phyloP scores from a whole-genome alignment of 768 basidiomycete genomes.

The Leccinum boreale region DNA sequence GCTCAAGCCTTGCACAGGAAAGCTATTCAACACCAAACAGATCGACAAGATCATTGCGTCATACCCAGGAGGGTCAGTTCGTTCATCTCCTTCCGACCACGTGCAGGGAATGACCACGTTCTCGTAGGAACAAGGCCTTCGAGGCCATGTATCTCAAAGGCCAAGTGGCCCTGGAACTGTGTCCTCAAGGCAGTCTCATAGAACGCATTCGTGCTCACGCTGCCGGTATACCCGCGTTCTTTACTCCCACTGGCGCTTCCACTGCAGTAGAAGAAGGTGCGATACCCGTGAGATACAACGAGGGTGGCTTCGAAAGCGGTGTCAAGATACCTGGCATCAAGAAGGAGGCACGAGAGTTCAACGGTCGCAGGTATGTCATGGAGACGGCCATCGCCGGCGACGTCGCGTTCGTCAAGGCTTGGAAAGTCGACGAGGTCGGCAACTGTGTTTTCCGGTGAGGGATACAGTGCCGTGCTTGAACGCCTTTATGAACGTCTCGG shows the following conservation, averaged over 20 bases:
- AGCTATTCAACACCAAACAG: conserved; percentile 70
- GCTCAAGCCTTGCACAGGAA: conserved; percentile 43
- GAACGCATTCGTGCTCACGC: conserved; percentile 88
- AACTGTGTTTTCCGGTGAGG: conserved; percentile 84
- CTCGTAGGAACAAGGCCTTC: conserved; percentile 78
- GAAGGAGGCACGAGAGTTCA: conserved; percentile 75
- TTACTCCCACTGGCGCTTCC: conserved; percentile 83
- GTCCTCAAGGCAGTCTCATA: conserved; percentile 88
- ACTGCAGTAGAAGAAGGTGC: conserved; percentile 79
- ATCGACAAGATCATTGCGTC: conserved; percentile 83
- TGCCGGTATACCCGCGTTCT: conserved; percentile 92
- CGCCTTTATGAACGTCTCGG: not conserved
- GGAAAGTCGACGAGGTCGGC: conserved; percentile 90
- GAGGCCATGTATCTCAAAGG: conserved; percentile 80
- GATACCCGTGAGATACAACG: conserved; percentile 77
- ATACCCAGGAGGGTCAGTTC: conserved; percentile 77
- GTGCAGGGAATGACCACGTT: not conserved
- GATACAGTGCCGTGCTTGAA: not conserved
- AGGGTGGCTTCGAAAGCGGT: conserved; percentile 68
- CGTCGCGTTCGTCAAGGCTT: conserved; percentile 83
- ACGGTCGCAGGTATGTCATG: conserved; percentile 77
- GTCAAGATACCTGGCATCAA: conserved; percentile 68
- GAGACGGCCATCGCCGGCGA: conserved; percentile 79
- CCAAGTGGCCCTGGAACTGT: conserved; percentile 79
- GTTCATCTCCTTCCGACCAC: not conserved